Evolutionary conservation across 768 basidiomycete genomes (phyloP).

Genomic region (Galerina marginata): DNA sequence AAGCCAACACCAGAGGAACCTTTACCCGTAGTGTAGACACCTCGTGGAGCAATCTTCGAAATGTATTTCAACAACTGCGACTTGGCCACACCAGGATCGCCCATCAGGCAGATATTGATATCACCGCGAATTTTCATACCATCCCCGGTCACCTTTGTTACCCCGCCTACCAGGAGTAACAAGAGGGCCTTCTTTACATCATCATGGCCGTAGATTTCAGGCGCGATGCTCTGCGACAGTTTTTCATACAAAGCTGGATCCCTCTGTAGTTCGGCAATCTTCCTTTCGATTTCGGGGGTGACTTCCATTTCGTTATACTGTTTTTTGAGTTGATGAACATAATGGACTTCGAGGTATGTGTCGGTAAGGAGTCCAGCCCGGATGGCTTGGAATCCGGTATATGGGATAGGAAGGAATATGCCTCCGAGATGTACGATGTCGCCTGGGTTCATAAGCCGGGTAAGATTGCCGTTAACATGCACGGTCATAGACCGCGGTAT

Average conservation of each 20-base stretch:
- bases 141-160: slow-evolving; percentile 93
- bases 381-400: slow-evolving; percentile 96
- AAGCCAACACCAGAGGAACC: slow-evolving; percentile 99
- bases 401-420: slow-evolving; percentile 96
- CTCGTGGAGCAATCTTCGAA: slow-evolving; percentile 96
- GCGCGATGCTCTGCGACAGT: slow-evolving; percentile 92
- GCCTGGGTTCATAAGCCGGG: slow-evolving; percentile 91
- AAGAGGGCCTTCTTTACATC: slow-evolving; percentile 98
- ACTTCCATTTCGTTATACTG: slow-evolving; percentile 95
- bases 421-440: slow-evolving; percentile 97
- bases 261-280: slow-evolving; percentile 67
- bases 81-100: slow-evolving; percentile 99
- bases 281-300: slow-evolving; percentile 79
- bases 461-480: slow-evolving; percentile 90
- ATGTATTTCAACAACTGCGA: slow-evolving; percentile 98
- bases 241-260: slow-evolving; percentile 87
- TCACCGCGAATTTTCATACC: slow-evolving; percentile 99
- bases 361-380: slow-evolving; percentile 96
- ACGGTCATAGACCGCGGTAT: slow-evolving; percentile 98
- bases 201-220: slow-evolving; percentile 96
- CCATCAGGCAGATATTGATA: slow-evolving; percentile 97
- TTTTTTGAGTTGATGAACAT: slow-evolving; percentile 95
- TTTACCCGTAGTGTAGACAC: slow-evolving; percentile 97
- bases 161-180: slow-evolving; percentile 91
- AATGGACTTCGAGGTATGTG: slow-evolving; percentile 92